Percentiles rank a stretch among this genome's conserved stretches.
Conservation (phyloP, 345 rosid genomes). For the Pugionium dolabratum region DNA sequence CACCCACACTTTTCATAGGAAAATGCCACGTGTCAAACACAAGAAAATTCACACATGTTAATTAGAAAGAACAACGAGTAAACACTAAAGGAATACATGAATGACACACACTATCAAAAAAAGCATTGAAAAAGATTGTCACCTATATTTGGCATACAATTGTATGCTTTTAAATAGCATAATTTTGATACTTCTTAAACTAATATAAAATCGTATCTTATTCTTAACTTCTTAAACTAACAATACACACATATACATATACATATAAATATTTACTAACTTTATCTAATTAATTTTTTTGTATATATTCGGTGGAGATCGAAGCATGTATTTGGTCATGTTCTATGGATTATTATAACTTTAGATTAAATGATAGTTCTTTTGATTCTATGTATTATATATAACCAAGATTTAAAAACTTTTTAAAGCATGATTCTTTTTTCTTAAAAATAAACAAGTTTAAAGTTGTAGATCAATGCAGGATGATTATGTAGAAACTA, state of each 20-base stretch:
- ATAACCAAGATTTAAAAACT: too few relatives aligned
- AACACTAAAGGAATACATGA: background rate
- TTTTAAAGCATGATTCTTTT: background rate
- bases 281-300: background rate
- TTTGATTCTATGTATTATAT: too few relatives aligned
- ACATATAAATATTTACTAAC: background rate
- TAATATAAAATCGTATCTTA: conserved; percentile 29
- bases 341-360: conserved; percentile 27
- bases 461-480: conserved; percentile 23
- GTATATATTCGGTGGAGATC: conserved; percentile 38
- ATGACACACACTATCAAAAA: background rate
- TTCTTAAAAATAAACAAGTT: background rate
- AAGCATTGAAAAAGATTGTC: conserved; percentile 20
- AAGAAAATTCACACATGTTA: conserved; percentile 26
- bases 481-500: conserved; percentile 33
- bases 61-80: conserved; percentile 4
- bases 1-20: conserved; percentile 11
- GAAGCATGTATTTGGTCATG: conserved; percentile 33
- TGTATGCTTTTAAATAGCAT: conserved; percentile 37
- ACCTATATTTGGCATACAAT: conserved; percentile 45
- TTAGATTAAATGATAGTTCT: background rate
- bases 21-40: conserved; percentile 20
- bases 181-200: conserved; percentile 9
- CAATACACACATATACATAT: background rate
- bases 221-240: conserved; percentile 2